phyloP scores from a whole-genome alignment of 2,329 filamentous ascomycete species.

The Paecilomyces variotii region DNA sequence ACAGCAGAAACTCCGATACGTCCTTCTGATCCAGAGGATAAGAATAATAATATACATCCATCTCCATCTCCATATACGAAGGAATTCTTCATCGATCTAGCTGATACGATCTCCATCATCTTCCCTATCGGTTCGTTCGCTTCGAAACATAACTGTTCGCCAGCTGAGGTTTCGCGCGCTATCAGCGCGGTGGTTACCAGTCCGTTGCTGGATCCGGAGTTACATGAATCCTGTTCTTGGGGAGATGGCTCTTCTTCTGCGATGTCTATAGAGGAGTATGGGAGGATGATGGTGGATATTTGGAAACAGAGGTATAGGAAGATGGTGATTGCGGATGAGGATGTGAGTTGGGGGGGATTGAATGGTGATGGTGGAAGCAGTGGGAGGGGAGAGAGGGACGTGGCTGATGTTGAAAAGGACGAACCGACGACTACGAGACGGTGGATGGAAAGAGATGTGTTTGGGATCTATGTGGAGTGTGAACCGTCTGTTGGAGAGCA shows the following conservation, averaged over 20 bases:
- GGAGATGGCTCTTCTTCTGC: not conserved
- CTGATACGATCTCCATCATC: constrained; percentile 8
- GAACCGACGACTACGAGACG: not conserved
- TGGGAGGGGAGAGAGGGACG: too few relatives aligned
- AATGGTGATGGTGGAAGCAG: not conserved
- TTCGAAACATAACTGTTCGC: constrained; percentile 11
- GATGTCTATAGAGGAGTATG: constrained; percentile 3
- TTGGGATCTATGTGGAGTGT: not conserved
- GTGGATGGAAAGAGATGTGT: not conserved
- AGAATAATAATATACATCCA: too few relatives aligned
- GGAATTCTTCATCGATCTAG: constrained; percentile 18
- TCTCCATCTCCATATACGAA: constrained; percentile 5
- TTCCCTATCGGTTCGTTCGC: constrained; percentile 21
- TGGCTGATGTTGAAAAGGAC: not conserved
- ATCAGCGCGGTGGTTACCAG: constrained; percentile 13
- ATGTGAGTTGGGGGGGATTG: not conserved
- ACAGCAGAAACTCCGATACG: not conserved
- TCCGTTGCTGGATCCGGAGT: constrained; percentile 10
- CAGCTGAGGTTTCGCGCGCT: constrained; percentile 11
- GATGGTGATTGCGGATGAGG: not conserved
- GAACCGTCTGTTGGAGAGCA: not conserved
- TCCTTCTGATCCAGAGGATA: not conserved
- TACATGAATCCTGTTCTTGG: constrained; percentile 1
- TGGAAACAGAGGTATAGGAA: constrained; percentile 5
- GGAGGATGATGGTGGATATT: constrained; percentile 4